phyloP scores from a whole-genome alignment of 2,329 filamentous ascomycete genomes.

The Chrysosporium keratinophilum region DNA sequence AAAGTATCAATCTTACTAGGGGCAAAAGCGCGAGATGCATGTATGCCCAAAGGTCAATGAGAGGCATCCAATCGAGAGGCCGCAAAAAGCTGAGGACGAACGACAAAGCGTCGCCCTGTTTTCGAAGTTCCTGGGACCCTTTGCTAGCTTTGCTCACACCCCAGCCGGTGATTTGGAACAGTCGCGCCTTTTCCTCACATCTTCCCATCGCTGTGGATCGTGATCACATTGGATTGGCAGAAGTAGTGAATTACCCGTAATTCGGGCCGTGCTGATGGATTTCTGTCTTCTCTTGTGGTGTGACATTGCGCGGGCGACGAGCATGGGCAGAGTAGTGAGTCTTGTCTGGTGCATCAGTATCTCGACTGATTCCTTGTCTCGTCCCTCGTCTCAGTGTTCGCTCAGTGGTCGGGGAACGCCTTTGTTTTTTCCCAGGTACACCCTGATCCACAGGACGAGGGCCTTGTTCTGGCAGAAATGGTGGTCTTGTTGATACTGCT shows the following conservation, averaged over 20 bases:
- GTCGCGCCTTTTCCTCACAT: slow-evolving; percentile 1
- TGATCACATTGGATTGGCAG: slow-evolving; percentile 9
- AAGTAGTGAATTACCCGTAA: slow-evolving; percentile 4
- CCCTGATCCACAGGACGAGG: slow-evolving; percentile 1
- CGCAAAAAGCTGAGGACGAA: slow-evolving; percentile 23
- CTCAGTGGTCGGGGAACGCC: slow-evolving; percentile 12
- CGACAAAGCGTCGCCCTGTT: slow-evolving; percentile 27
- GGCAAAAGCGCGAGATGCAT: slow-evolving; percentile 14
- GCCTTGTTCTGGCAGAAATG: neutral
- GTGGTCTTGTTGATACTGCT: neutral
- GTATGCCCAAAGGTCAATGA: slow-evolving; percentile 19
- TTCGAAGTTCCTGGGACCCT: slow-evolving; percentile 16
- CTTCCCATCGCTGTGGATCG: neutral
- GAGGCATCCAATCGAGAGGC: slow-evolving; percentile 29
- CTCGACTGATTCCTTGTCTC: slow-evolving; percentile 1
- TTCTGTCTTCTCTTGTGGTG: neutral
- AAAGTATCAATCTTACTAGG: neutral
- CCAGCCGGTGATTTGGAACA: slow-evolving; percentile 15
- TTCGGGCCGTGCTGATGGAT: slow-evolving; percentile 6
- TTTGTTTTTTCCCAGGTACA: slow-evolving; percentile 12
- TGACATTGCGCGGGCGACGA: neutral
- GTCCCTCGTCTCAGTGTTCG: neutral
- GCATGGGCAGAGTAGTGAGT: neutral
- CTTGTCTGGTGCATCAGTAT: neutral
- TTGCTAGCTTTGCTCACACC: neutral